These are phyloP conservation scores for Halophytophthora polymorphica DNA, from an alignment of 352 stramenopile species.

Conservation along the genomic window DNA sequence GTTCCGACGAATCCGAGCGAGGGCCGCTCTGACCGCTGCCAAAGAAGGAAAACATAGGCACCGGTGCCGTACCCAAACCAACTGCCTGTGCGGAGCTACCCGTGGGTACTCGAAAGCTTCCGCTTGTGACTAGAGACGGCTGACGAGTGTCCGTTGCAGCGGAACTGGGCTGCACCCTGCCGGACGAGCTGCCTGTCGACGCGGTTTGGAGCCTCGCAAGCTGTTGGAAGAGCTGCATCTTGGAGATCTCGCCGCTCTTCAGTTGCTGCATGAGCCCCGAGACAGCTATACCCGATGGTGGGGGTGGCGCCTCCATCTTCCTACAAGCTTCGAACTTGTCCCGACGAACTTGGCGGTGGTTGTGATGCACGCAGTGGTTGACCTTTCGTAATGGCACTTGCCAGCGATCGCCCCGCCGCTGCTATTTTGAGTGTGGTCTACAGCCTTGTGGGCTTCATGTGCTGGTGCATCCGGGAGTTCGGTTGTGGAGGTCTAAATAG, in stretches of 20 bases:
- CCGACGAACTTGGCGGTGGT: too few species aligned
- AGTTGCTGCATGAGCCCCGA: conserved; percentile 80
- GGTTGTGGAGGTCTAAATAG: too few species aligned
- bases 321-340: too few species aligned
- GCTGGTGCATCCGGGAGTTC: too few species aligned
- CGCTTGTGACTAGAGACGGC: conserved; percentile 1
- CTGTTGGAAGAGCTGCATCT: conserved; percentile 84
- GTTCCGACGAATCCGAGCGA: not conserved
- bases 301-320: conserved; percentile 37
- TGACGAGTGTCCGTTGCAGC: conserved; percentile 1
- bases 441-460: too few species aligned
- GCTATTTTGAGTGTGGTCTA: too few species aligned
- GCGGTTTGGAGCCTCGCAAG: conserved; percentile 64
- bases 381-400: too few species aligned
- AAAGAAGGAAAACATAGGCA: conserved; percentile 10
- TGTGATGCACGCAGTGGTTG: too few species aligned
- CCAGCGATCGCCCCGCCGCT: too few species aligned
- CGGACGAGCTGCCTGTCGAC: conserved; percentile 1
- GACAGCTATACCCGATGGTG: conserved; percentile 37
- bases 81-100: not conserved
- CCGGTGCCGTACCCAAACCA: not conserved
- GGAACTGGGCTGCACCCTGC: conserved; percentile 3
- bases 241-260: conserved; percentile 81
- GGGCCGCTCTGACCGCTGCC: conserved; percentile 1
- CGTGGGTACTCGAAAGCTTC: conserved; percentile 5